Base-by-base conservation (phyloP, 257 asterid species). In the Anisodus acutangulus region DNA sequence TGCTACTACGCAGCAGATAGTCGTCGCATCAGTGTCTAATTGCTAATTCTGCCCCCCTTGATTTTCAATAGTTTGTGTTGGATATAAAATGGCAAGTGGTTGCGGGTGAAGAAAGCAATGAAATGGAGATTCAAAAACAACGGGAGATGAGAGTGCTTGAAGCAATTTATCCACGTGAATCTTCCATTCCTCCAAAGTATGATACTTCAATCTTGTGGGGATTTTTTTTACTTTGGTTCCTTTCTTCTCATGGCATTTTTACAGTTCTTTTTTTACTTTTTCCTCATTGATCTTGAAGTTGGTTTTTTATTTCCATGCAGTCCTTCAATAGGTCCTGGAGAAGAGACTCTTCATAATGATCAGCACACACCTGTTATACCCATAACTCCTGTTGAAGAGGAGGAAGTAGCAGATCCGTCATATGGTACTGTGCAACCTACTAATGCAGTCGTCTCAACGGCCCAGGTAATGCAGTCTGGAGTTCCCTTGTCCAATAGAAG, bases 141-240 rank as follows among this genome's bases (percentile, higher is more conserved):
- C 93, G 99, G 51, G 97, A 90, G 85, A 87, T 91, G 92, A 91
- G 92, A 89, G 93, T 97, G 80, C 90, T 97, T 0, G 98, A 97
- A 92, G 99, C 99, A 19, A 91, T 95, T 47, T 97, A 97, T 89
- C 99, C 99, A 4, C 97, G 98, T 26, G 94, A 90, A 8, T 93
- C 99, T 10, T 91, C 98, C 80, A 95, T 97, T 88, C 99, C 99
- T 85, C 90, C 89, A 53, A 89, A 97, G 99, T 97, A 81, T 54
- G 88, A 71, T 74, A 59, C 81, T 26, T 69, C 37, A n/a, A 66
- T 84, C 80, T 67, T 63, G 72, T 84, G 53, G 62, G 26, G 26
- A 22, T 17, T 22, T 55, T 78, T 41, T 71, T 37, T 78, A 41
- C 72, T 41, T 68, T 67, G 43, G 83, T 87, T 67, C 45, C 35